Base-by-base conservation (phyloP, 441 rosid genomes). In the Brassica balearica region DNA sequence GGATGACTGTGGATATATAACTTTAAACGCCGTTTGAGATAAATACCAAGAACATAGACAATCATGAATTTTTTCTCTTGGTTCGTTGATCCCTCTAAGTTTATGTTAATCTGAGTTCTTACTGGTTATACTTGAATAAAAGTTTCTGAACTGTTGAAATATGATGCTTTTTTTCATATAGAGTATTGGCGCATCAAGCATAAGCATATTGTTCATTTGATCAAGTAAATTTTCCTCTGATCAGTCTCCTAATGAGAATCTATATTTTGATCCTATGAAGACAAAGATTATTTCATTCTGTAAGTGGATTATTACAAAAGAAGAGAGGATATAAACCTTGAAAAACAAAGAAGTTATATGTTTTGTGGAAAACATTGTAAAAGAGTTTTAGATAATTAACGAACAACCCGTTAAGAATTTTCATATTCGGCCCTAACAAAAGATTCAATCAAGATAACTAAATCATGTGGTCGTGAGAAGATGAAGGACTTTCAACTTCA, bases 171-270 rank as follows among this genome's bases (percentile, higher is more conserved):
- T 41, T 41, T 10, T 41, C 5, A 41, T 41, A 41, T 10, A 41
- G 48, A 41, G 4, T 10, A 3, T 41, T 41, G 11, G 48, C n/a
- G n/a, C 48, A 41, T 36, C 8, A 36, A 36, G 48, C 48, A 41
- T 41, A 41, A 41, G 4, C n/a, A 41, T 41, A 10, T 36, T 41
- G 48, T 41, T 12, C 48, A 12, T 41, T 10, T 41, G 48, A 41
- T 41, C 12, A 41, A 41, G 48, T 10, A 41, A 41, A 2, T 41
- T 12, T 10, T 12, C n/a, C 48, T 41, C 48, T 41, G 12, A 41
- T 41, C 66, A 64, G 64, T 20, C 61, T 69, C 48, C 29, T 64
- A 41, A 69, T 69, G 55, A 36, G 63, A 14, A 29, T 17, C 15
- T 2, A 29, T 27, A 46, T 69, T 8, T n/a, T 12, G 68, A 56